phyloP scores from a whole-genome alignment of 805 yeast species.

The Suhomyces sp. region DNA sequence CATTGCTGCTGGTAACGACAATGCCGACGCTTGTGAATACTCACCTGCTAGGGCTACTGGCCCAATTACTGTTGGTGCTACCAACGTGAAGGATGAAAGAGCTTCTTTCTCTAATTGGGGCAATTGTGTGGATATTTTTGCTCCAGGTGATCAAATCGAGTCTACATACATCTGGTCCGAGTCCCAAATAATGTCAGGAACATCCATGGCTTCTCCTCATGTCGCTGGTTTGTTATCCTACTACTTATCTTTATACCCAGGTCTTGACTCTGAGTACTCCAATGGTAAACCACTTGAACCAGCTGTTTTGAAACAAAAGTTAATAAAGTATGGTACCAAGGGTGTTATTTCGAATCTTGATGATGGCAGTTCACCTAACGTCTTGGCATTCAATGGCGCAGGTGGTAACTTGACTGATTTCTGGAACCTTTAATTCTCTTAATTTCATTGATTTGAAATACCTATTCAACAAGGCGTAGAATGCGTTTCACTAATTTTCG shows the following conservation, averaged over 20 bases:
- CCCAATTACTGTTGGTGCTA: conserved; percentile 94
- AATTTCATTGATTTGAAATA: neutral
- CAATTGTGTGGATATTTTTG: conserved; percentile 92
- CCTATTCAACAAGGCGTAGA: neutral
- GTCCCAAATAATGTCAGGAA: conserved; percentile 85
- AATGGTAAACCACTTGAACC: conserved; percentile 59
- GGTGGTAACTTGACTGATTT: conserved; percentile 66
- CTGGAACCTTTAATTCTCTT: conserved; percentile 40
- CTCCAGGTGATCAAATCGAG: conserved; percentile 88
- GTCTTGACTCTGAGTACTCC: conserved; percentile 59
- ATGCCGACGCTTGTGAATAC: conserved; percentile 85
- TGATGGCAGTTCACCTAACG: conserved; percentile 66
- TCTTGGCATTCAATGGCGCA: conserved; percentile 77
- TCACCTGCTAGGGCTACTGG: conserved; percentile 87
- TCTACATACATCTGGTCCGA: conserved; percentile 81
- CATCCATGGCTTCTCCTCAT: conserved; percentile 98
- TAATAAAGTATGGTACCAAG: conserved; percentile 66
- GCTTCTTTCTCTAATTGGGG: conserved; percentile 97
- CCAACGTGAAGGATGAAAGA: conserved; percentile 82
- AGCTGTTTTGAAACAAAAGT: conserved; percentile 69
- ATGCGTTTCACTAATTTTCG: neutral
- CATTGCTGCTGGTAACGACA: conserved; percentile 95
- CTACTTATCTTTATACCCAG: conserved; percentile 84
- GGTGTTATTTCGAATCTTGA: conserved; percentile 60
- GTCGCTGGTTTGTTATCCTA: conserved; percentile 89